These are phyloP conservation scores for Raddia distichophylla DNA, from an alignment of 176 grass and related monocot species.

Conservation along the genomic window DNA sequence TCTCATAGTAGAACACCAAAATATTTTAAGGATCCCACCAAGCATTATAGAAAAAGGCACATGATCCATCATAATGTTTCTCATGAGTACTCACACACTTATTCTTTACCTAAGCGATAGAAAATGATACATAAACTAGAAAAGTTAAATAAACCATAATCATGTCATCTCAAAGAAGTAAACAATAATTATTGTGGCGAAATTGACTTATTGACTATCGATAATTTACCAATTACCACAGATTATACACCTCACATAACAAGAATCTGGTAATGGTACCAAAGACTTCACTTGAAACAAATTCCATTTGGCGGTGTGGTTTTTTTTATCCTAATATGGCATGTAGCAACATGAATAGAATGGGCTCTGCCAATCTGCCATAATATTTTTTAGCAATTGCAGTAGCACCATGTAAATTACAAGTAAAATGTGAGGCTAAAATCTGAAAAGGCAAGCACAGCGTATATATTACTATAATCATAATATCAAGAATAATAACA, in stretches of 20 bases:
- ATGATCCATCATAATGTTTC: not conserved
- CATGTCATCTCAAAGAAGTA: not conserved
- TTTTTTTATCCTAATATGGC: not conserved
- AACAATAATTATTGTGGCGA: not conserved
- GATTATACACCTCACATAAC: not conserved
- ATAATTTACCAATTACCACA: not conserved
- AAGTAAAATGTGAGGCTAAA: not conserved
- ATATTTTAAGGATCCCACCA: not conserved
- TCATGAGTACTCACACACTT: not conserved
- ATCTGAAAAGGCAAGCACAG: not conserved
- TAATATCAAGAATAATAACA: not conserved
- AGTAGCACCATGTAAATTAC: not conserved
- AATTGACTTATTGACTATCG: not conserved
- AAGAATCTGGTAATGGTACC: not conserved
- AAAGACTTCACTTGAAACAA: conserved; percentile 19
- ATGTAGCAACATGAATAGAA: not conserved
- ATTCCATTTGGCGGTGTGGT: not conserved
- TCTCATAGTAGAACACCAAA: not conserved
- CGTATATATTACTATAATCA: not conserved
- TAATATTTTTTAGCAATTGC: not conserved
- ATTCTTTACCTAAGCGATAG: not conserved
- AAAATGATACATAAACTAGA: not conserved
- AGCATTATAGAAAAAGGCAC: not conserved
- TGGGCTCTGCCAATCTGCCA: not conserved
- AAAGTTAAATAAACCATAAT: not conserved